These are phyloP conservation scores for Naganishia sp. DNA, from an alignment of 1,284 basidiomycete species.

Conservation along the genomic window DNA sequence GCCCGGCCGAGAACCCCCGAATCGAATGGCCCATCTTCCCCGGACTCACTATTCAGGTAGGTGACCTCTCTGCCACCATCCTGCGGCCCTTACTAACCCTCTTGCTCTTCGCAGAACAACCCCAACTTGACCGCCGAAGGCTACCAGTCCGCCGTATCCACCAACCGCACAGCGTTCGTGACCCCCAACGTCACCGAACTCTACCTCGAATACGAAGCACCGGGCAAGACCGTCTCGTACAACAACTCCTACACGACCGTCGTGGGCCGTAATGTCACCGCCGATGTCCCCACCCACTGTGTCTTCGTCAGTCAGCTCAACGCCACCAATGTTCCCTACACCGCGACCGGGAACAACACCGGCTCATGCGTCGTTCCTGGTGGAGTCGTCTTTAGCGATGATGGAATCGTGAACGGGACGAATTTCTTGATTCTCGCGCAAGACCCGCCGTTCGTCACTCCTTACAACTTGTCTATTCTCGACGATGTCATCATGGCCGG, in stretches of 20 bases:
- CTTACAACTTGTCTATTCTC: constrained; percentile 59
- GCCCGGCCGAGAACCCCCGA: constrained; percentile 63
- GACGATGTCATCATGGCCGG: constrained; percentile 64
- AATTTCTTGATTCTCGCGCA: constrained; percentile 64
- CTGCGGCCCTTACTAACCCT: constrained; percentile 33
- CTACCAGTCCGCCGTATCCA: constrained; percentile 56
- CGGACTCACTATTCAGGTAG: constrained; percentile 54
- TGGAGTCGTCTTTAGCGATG: constrained; percentile 54
- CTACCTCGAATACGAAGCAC: constrained; percentile 61
- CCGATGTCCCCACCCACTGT: constrained; percentile 41
- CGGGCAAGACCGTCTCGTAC: constrained; percentile 61
- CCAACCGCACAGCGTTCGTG: constrained; percentile 59
- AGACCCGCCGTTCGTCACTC: constrained; percentile 60
- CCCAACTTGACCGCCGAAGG: constrained; percentile 37
- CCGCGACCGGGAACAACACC: constrained; percentile 54
- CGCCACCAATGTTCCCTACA: constrained; percentile 61
- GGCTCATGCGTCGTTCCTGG: constrained; percentile 60
- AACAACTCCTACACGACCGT: constrained; percentile 61
- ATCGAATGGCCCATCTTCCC: constrained; percentile 63
- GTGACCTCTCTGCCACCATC: background rate
- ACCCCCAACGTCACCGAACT: constrained; percentile 58
- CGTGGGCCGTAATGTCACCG: constrained; percentile 40
- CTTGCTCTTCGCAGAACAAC: constrained; percentile 42
- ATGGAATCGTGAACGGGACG: constrained; percentile 56
- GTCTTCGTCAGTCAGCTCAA: constrained; percentile 65